phyloP scores from a whole-genome alignment of 139 green algal species.

The Chlorella sp. region DNA sequence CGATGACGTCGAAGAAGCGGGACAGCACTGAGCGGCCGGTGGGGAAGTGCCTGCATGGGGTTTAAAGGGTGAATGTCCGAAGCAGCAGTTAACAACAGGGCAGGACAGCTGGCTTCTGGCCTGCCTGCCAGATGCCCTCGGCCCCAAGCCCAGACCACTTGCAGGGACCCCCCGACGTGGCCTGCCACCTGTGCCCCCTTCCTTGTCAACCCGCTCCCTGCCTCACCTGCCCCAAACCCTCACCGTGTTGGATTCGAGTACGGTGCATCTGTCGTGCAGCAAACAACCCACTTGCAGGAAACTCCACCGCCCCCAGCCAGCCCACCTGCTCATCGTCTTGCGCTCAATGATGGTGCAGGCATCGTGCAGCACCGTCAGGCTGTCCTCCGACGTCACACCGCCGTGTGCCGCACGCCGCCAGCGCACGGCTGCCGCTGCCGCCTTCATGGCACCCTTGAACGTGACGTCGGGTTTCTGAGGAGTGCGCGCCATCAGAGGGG shows the following conservation, averaged over 20 bases:
- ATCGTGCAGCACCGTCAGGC: constrained; percentile 13
- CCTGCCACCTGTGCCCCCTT: no score
- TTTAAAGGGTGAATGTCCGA: no score
- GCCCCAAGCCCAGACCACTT: no score
- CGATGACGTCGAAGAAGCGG: not conserved
- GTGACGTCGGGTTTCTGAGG: not conserved
- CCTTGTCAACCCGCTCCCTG: not conserved
- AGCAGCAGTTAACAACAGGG: no score
- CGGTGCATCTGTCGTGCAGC: not conserved
- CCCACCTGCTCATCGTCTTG: constrained; percentile 8
- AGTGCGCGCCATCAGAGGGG: not conserved
- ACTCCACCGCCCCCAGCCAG: not conserved
- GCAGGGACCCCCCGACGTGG: no score
- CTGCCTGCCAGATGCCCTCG: no score
- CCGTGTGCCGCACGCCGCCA: not conserved
- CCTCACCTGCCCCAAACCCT: not conserved
- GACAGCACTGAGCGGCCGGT: constrained; percentile 4
- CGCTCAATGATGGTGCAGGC: constrained; percentile 22
- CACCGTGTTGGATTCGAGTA: no score
- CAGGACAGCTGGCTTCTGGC: not conserved
- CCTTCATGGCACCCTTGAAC: constrained; percentile 3
- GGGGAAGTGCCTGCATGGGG: not conserved
- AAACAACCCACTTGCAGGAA: not conserved
- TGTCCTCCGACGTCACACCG: not conserved
- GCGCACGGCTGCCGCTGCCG: not conserved